Base-by-base conservation (phyloP, 192 early-diverging fungal species). In the Linnemannia exigua region DNA sequence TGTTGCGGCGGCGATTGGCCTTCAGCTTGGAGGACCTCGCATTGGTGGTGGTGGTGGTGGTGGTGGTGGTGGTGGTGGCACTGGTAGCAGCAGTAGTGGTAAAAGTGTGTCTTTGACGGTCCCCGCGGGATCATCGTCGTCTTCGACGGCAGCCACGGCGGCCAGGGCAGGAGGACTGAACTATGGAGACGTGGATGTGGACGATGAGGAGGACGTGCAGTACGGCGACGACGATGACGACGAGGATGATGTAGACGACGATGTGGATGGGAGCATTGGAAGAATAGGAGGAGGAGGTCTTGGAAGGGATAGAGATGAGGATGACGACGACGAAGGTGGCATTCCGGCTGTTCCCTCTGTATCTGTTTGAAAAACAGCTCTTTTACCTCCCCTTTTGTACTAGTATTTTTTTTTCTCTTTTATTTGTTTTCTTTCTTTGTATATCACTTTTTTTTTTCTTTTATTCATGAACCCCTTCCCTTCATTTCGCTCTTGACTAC, bases 151-250 rank as follows among this genome's bases (percentile, higher is more conserved):
- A 41, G 83, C 77, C 63, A 73, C 81, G 17, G n/a, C 81, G 8
- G 31, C 20, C 9, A 51, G 16, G 0, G 46, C n/a, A 0, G 75
- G 37, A 11, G 66, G 36, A 37, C 41, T 77, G 67, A 77, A 38
- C 47, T 84, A 79, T 75, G 82, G 82, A 4, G 77, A 84, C 22
- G 82, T 76, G 36, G 82, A 84, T 33, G 82, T 79, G 46, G 82
- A 84, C 20, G 82, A 84, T 67, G 82, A 84, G 17, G 82, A 84
- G n/a, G 82, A 84, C 47, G 82, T 84, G 76, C 79, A 84, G 67
- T 84, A 84, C 22, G 82, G 82, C 5, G 82, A 84, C 1, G 76
- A 67, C 33, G 82, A 84, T 3, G 81, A 78, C 31, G 81, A 75
- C 17, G 81, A 81, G 17, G 73, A 81, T 25, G 80, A 75, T 3